Evolutionary conservation across 164 flowering plant species (phyloP).

Genomic region (Vitis amurensis): DNA sequence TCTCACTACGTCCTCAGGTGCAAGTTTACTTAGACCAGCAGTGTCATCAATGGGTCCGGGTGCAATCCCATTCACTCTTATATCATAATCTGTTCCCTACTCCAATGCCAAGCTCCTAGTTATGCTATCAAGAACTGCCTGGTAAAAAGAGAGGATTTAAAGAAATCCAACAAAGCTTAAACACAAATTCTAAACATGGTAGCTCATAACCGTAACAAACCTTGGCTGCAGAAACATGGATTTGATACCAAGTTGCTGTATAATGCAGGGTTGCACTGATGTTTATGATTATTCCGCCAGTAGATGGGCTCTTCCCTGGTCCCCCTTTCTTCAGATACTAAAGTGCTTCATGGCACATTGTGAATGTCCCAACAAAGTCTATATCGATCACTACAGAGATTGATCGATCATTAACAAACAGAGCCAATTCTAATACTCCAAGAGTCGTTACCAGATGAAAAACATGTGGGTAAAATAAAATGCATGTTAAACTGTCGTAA

Average conservation of each 20-base stretch:
- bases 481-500: too few relatives aligned
- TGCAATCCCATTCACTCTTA: constrained; percentile 75
- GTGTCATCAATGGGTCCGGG: constrained; percentile 70
- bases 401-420: not conserved
- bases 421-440: too few relatives aligned
- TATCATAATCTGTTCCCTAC: constrained; percentile 73
- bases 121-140: constrained; percentile 69
- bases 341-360: constrained; percentile 76
- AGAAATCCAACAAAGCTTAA: not conserved
- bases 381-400: constrained; percentile 61
- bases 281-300: constrained; percentile 64
- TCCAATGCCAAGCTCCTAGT: constrained; percentile 67
- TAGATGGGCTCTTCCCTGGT: constrained; percentile 44
- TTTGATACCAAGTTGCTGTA: constrained; percentile 74
- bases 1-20: constrained; percentile 40
- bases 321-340: constrained; percentile 69
- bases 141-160: constrained; percentile 1
- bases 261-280: constrained; percentile 81
- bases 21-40: constrained; percentile 55
- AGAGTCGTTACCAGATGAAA: too few relatives aligned
- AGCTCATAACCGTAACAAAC: constrained; percentile 25
- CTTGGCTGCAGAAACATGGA: constrained; percentile 78
- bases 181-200: not conserved
- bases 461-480: too few relatives aligned
- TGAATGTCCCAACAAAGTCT: constrained; percentile 76